A percentile compares a stretch with the other conserved stretches of the same genome.
phyloP scores from a whole-genome alignment of 371 early-diverging fungal species.

The Amoeboradix gromovi region DNA sequence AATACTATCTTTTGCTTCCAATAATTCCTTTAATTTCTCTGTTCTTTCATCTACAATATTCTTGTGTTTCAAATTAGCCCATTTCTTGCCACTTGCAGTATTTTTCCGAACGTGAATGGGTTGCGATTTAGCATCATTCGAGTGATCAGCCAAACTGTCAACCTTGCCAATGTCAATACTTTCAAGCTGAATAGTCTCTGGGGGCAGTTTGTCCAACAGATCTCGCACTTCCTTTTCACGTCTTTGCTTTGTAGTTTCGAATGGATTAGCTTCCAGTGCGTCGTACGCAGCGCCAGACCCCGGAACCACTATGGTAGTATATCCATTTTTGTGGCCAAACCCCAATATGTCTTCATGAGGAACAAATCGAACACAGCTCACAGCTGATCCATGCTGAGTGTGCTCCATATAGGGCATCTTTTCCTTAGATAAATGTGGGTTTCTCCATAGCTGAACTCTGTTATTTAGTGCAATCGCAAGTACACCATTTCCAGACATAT shows the following conservation, averaged over 20 bases:
- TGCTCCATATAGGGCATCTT: slow-evolving; percentile 67
- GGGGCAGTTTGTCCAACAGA: slow-evolving; percentile 55
- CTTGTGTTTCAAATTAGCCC: too few species aligned
- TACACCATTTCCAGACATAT: slow-evolving; percentile 57
- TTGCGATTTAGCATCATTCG: too few species aligned
- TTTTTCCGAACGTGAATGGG: too few species aligned
- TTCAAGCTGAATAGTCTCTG: neutral
- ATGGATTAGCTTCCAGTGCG: slow-evolving; percentile 73
- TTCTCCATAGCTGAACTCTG: slow-evolving; percentile 41
- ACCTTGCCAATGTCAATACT: too few species aligned
- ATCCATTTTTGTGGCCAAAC: slow-evolving; percentile 50
- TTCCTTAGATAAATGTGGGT: slow-evolving; percentile 28
- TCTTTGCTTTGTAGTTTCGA: slow-evolving; percentile 61
- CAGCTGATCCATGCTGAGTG: slow-evolving; percentile 20
- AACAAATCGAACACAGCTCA: slow-evolving; percentile 40
- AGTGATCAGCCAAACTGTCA: too few species aligned
- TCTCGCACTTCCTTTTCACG: slow-evolving; percentile 68
- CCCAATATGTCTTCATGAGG: slow-evolving; percentile 94
- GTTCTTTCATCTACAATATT: too few species aligned
- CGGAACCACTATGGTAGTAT: slow-evolving; percentile 62
- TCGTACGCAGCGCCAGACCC: slow-evolving; percentile 91
- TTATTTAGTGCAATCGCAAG: slow-evolving; percentile 33
- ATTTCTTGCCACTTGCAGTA: too few species aligned
- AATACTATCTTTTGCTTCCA: too few species aligned
- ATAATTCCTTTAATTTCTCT: too few species aligned